Conservation (phyloP, 73 alveolate species). For the Breviolum minutum region DNA sequence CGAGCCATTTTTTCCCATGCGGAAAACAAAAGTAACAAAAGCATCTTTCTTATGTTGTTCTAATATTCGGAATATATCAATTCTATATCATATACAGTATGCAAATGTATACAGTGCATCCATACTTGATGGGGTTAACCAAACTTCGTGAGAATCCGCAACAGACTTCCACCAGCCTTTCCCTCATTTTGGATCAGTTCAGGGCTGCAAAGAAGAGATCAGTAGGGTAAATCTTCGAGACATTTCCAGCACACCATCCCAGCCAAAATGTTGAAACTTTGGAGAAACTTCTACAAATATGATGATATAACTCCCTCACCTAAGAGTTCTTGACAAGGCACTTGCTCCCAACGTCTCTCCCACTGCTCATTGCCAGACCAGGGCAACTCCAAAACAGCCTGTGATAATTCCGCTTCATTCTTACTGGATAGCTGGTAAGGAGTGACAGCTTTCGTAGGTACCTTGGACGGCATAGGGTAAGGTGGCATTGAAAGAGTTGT, state of each 20-base stretch:
- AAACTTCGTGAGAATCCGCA: neutral
- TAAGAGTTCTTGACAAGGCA: neutral
- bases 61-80: too few relatives aligned
- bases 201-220: too few relatives aligned
- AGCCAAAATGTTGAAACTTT: neutral
- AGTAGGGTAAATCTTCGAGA: neutral
- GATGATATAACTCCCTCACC: neutral
- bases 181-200: neutral
- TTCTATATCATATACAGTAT: too few relatives aligned
- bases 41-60: too few relatives aligned
- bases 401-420: conserved; percentile 40
- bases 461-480: neutral
- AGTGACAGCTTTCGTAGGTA: neutral
- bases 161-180: neutral
- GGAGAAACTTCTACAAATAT: neutral
- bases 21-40: neutral
- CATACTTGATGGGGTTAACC: too few relatives aligned
- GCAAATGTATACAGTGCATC: too few relatives aligned
- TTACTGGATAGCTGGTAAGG: neutral
- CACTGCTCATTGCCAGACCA: conserved; percentile 52
- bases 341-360: conserved; percentile 91
- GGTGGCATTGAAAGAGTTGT: neutral
- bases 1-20: neutral
- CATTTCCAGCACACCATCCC: neutral
- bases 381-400: conserved; percentile 54